Evolutionary conservation across 352 stramenopile species (phyloP), one percentile per base, ranked within the genome.

Genomic region (Pythium phragmiticola): DNA sequence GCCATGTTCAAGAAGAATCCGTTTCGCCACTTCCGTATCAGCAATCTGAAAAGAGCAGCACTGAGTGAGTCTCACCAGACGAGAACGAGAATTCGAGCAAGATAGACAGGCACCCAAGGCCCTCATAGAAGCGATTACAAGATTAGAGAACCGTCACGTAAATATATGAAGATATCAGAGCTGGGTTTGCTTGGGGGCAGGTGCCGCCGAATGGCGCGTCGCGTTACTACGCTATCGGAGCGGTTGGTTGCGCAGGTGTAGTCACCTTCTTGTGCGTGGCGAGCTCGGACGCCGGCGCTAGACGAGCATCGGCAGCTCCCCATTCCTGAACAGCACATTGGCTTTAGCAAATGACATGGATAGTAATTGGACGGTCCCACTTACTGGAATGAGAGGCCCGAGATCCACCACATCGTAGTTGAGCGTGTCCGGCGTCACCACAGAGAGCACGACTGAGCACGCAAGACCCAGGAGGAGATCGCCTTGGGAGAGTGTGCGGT

Each of bases 381-480:
- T 37, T 19, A 65, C 60, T 4, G 60, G 60, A 8, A 62, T 34
- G 3, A 62, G 52, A 7, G 54, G 33, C n/a, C 60, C 60, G 7
- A 68, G 60, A 37, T 57, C 53, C 11, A 66, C 34, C 11, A 66
- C 34, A 11, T 62, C 30, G 43, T 56, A 61, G 14, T 53, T 41
- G n/a, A 68, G 33, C 42, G 53, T 12, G 28, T 66, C 42, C 8
- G 60, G 60, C 19, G 43, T 37, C 28, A 66, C 17, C 17, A 11
- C 50, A 8, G 45, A 45, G 42, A 68, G 34, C 33, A 61, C 51
- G 3, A 34, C 60, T n/a, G 46, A 16, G n/a, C 50, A 60, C 1
- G 42, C 51, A 23, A 42, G 34, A 0, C 60, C 60, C 6, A 60
- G n/a, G 2, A 60, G 7, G 3, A 43, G 14, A 45, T 66, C 60